These are phyloP conservation scores for Populus tomentosa DNA, from an alignment of 441 rosid genomes.

Conservation along the genomic window DNA sequence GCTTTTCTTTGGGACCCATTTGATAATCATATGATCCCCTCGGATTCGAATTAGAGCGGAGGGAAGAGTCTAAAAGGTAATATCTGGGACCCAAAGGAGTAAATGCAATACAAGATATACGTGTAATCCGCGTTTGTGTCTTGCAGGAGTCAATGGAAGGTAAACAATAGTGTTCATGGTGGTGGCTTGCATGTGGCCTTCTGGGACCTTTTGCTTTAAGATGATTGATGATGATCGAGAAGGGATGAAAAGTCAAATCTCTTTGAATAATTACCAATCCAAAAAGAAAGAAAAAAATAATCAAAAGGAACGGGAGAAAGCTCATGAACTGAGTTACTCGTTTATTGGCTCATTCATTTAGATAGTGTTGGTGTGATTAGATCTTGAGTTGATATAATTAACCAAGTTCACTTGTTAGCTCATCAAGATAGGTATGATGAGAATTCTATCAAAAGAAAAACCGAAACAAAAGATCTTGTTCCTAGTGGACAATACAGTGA, in stretches of 20 bases:
- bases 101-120: neutral
- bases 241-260: constrained; percentile 12
- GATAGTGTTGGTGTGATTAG: neutral
- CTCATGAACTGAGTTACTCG: neutral
- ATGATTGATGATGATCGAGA: constrained; percentile 8
- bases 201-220: neutral
- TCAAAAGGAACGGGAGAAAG: neutral
- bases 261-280: constrained; percentile 5
- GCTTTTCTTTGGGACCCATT: constrained; percentile 12
- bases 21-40: neutral
- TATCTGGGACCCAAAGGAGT: neutral
- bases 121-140: neutral
- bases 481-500: no score
- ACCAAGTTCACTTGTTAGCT: neutral
- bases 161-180: neutral
- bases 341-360: neutral
- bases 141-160: neutral
- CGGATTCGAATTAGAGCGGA: constrained; percentile 12
- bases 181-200: constrained; percentile 29
- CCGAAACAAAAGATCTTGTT: neutral
- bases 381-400: neutral
- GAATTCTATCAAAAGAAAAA: no score
- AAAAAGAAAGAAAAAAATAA: neutral
- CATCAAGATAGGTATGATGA: neutral
- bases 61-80: neutral